Conservation (phyloP, 805 yeast genomes). For the Ogataea methanolica region DNA sequence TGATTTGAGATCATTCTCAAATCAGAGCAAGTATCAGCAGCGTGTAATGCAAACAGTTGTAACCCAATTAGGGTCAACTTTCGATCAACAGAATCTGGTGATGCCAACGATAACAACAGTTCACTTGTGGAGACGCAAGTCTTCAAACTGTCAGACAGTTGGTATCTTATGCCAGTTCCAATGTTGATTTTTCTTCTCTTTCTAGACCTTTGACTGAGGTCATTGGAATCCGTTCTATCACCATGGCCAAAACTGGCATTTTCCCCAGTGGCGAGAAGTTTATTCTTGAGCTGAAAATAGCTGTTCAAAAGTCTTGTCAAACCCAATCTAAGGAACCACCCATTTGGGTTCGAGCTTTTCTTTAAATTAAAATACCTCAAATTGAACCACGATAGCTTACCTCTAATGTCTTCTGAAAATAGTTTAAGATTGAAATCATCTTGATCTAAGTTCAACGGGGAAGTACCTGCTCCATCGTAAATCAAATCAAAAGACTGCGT, state of each 20-base stretch:
- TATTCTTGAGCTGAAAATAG: conserved; percentile 29
- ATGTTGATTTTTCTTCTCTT: conserved; percentile 28
- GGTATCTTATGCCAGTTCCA: conserved; percentile 17
- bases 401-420: conserved; percentile 3
- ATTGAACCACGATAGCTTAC: conserved; percentile 21
- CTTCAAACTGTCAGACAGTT: conserved; percentile 18
- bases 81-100: conserved; percentile 7
- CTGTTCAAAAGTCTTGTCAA: conserved; percentile 28
- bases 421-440: conserved; percentile 13
- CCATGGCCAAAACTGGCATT: not conserved
- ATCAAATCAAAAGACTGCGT: conserved; percentile 15
- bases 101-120: conserved; percentile 21
- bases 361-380: conserved; percentile 10
- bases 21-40: conserved; percentile 9
- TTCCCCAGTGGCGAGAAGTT: not conserved
- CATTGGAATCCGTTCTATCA: not conserved
- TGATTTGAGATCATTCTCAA: not conserved
- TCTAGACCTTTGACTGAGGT: conserved; percentile 3
- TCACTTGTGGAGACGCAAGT: conserved; percentile 24
- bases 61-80: conserved; percentile 19
- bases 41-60: conserved; percentile 28
- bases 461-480: conserved; percentile 6
- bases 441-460: conserved; percentile 4
- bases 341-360: conserved; percentile 7
- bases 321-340: conserved; percentile 42